Percentiles rank a stretch among this genome's conserved stretches.
Evolutionary conservation across 208 protist genomes (phyloP).

Genomic region (Borovskyia barvae): DNA sequence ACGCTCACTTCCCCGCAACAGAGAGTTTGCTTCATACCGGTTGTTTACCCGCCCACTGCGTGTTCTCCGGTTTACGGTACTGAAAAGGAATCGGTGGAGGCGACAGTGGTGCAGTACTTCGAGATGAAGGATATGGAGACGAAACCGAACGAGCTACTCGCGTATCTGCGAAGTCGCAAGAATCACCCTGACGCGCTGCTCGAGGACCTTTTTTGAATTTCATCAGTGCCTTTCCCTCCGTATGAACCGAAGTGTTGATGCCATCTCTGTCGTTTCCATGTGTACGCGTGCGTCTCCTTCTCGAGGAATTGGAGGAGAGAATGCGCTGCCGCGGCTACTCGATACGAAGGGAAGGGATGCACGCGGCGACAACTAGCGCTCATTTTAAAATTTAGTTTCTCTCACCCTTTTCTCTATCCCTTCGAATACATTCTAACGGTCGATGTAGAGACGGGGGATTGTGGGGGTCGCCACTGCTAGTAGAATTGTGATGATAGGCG

Average conservation of each 20-base stretch:
- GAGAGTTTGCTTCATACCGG: slow-evolving; percentile 48
- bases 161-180: slow-evolving; percentile 67
- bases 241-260: not conserved
- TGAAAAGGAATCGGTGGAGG: slow-evolving; percentile 53
- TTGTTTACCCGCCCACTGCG: slow-evolving; percentile 60
- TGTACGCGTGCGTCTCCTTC: not conserved
- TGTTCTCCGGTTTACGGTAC: slow-evolving; percentile 63
- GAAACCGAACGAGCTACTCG: slow-evolving; percentile 37
- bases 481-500: too few species aligned
- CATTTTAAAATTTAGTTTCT: not conserved
- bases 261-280: not conserved
- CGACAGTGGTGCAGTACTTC: slow-evolving; percentile 72
- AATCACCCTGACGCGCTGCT: slow-evolving; percentile 54
- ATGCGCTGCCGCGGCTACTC: too few species aligned
- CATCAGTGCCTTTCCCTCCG: not conserved
- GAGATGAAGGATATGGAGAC: slow-evolving; percentile 60
- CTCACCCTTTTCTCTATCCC: not conserved
- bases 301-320: not conserved
- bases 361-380: not conserved
- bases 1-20: slow-evolving; percentile 12
- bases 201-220: slow-evolving; percentile 81
- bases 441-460: too few species aligned
- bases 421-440: not conserved
- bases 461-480: too few species aligned
- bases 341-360: too few species aligned